Evolutionary conservation across 2,329 filamentous ascomycete genomes (phyloP).

Genomic region (Aspergillus versicolor): DNA sequence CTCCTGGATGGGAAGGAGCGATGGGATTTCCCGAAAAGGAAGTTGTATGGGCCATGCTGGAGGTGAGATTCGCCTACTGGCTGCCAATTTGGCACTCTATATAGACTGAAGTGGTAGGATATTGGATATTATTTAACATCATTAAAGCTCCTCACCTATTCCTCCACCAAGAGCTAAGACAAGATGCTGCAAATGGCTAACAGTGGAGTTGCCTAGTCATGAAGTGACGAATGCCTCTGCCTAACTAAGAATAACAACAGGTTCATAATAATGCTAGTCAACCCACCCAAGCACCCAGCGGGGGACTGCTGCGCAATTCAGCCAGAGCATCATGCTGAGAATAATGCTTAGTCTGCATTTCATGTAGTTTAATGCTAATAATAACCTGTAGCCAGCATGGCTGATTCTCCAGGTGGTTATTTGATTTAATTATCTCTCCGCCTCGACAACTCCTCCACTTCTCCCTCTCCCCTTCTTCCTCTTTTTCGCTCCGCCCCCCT

Average conservation of each 20-base stretch:
- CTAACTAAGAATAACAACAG: constrained; percentile 17
- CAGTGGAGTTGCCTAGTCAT: constrained; percentile 12
- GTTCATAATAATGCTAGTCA: not conserved
- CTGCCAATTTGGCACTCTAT: not conserved
- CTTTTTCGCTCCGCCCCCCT: constrained; percentile 2
- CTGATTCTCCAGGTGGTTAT: not conserved
- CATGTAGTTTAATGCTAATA: constrained; percentile 3
- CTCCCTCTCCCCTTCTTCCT: constrained; percentile 1
- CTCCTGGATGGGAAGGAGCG: constrained; percentile 1
- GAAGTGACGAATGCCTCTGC: constrained; percentile 14
- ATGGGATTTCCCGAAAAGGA: constrained; percentile 8
- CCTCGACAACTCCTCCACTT: constrained; percentile 6
- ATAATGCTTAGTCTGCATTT: not conserved
- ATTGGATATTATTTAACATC: not conserved
- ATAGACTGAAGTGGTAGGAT: not conserved
- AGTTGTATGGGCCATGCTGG: constrained; percentile 1
- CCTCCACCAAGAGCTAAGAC: not conserved
- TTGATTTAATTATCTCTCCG: constrained; percentile 5
- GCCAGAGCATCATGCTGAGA: not conserved
- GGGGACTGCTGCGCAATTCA: not conserved
- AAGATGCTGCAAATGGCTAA: not conserved
- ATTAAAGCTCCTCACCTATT: not conserved
- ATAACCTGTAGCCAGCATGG: not conserved
- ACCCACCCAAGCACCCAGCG: not conserved
- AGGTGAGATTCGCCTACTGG: not conserved